These are phyloP conservation scores for Plasmodium gonderi DNA, from an alignment of 169 alveolate species.

Conservation along the genomic window DNA sequence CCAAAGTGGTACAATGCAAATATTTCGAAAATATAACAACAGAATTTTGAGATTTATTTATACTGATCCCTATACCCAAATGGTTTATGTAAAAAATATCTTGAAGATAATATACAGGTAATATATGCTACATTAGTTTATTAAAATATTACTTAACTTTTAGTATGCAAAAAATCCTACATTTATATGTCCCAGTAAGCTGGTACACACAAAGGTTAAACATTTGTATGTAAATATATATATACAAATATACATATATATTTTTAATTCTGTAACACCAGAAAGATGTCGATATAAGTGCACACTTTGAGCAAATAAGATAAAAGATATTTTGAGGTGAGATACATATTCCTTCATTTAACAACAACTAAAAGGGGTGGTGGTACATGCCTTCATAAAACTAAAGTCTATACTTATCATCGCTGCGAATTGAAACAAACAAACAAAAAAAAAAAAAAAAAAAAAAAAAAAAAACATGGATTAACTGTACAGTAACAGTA, in stretches of 20 bases:
- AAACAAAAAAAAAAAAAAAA: not conserved
- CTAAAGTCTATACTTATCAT: slow-evolving; percentile 61
- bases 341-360: not conserved
- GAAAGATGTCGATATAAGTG: not conserved
- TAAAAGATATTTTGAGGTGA: not conserved
- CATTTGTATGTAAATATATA: no score
- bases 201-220: no score
- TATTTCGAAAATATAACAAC: no score
- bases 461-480: not conserved
- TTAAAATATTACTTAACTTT: no score
- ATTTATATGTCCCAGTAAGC: no score
- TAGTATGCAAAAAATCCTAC: no score
- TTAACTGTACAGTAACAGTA: not conserved
- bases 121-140: no score
- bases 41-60: no score
- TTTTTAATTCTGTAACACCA: not conserved
- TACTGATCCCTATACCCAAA: no score
- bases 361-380: not conserved
- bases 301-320: not conserved
- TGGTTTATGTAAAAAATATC: no score
- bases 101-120: no score
- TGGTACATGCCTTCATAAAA: not conserved
- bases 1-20: no score
- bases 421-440: slow-evolving; percentile 16
- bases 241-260: not conserved